These are phyloP conservation scores for Pseudonitzschia multistriata DNA, from an alignment of 108 stramenopile species.

Conservation along the genomic window DNA sequence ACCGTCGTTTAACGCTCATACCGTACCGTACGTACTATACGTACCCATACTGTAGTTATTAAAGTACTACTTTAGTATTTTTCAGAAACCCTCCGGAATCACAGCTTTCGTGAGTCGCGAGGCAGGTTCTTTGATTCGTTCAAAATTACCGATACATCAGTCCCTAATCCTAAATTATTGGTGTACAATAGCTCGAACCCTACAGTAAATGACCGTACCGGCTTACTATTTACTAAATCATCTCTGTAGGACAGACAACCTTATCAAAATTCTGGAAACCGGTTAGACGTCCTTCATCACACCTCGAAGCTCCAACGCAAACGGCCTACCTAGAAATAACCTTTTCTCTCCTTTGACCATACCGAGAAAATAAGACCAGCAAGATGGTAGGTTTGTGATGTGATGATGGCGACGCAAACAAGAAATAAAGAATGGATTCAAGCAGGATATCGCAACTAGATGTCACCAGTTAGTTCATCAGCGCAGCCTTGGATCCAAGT, in stretches of 20 bases:
- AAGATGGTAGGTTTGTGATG: constrained; percentile 3
- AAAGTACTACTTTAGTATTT: background rate
- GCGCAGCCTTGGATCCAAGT: no score
- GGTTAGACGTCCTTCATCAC: background rate
- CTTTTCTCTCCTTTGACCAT: background rate
- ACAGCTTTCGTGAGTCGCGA: background rate
- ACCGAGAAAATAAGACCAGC: constrained; percentile 4
- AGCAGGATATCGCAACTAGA: background rate
- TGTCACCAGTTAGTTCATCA: no score
- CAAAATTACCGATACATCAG: background rate
- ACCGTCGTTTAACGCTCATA: no score
- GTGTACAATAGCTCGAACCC: background rate
- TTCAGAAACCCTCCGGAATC: background rate
- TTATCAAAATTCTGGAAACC: background rate
- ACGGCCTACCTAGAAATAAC: background rate
- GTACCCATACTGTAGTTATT: no score
- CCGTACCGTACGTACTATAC: no score
- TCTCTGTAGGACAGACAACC: background rate
- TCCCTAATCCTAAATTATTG: no score
- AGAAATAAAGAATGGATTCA: background rate
- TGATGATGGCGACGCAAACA: background rate
- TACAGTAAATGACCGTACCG: background rate
- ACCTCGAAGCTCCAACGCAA: background rate
- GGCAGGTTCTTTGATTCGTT: no score
- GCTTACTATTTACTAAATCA: constrained; percentile 1